phyloP scores from a whole-genome alignment of 345 rosid genomes.

The Pistacia vera region DNA sequence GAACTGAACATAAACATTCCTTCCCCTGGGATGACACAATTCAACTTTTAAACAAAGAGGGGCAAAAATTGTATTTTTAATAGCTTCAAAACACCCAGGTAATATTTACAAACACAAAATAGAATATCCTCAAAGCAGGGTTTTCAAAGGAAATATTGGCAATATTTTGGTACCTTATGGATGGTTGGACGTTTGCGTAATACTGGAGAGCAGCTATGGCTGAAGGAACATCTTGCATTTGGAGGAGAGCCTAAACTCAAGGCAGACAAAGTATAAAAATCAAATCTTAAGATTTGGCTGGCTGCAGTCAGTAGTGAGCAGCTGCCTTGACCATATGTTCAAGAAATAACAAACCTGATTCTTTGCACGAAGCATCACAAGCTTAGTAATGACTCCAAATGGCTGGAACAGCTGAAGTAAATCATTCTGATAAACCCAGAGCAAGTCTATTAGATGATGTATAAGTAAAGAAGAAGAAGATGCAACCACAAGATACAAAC shows the following conservation, averaged over 20 bases:
- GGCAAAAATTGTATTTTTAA: background rate
- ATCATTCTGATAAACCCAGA: constrained; percentile 65
- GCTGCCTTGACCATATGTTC: background rate
- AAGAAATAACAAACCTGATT: constrained; percentile 68
- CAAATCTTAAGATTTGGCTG: background rate
- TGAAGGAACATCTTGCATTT: constrained; percentile 94
- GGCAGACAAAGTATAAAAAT: constrained; percentile 16
- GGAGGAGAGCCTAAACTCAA: constrained; percentile 81
- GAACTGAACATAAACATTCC: constrained; percentile 96
- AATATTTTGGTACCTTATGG: constrained; percentile 59
- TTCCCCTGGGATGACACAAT: constrained; percentile 58
- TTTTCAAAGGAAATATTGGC: background rate
- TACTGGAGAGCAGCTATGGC: constrained; percentile 84
- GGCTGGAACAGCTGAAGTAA: constrained; percentile 97
- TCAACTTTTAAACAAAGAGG: background rate
- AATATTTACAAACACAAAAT: background rate
- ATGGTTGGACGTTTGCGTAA: constrained; percentile 82
- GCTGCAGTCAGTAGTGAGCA: constrained; percentile 2
- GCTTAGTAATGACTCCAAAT: constrained; percentile 95
- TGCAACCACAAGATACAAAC: background rate
- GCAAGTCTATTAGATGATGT: constrained; percentile 12
- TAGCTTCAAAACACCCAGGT: background rate
- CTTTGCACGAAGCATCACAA: constrained; percentile 98
- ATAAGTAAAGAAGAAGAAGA: constrained; percentile 1
- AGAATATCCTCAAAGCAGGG: background rate